Conservation (phyloP, 345 rosid species). For the Hevea brasiliensis region DNA sequence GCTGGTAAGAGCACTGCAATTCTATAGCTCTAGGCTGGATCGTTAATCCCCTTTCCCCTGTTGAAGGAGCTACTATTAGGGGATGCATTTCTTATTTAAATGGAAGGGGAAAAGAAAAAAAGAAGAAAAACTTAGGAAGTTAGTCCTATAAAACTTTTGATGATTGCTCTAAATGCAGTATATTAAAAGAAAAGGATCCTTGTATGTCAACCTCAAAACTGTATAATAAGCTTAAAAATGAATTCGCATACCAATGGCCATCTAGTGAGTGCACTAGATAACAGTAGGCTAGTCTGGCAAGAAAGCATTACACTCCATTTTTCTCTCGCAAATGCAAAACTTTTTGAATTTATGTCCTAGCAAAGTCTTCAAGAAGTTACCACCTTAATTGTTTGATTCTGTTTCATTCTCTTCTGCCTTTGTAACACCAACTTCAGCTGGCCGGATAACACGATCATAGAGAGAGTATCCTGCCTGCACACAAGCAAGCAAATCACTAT, state of each 20-base stretch:
- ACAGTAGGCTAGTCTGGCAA: slow-evolving; percentile 7
- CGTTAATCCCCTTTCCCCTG: no score
- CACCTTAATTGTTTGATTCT: slow-evolving; percentile 11
- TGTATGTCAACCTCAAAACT: slow-evolving; percentile 2
- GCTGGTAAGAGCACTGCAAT: no score
- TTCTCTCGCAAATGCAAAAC: slow-evolving; percentile 18
- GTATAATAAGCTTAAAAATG: background rate
- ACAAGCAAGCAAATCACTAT: background rate
- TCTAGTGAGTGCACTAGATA: background rate
- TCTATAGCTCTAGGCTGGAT: no score
- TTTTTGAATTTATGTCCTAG: slow-evolving; percentile 1
- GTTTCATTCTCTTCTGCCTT: slow-evolving; percentile 41
- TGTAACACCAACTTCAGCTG: slow-evolving; percentile 96
- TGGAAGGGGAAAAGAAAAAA: no score
- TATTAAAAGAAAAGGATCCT: background rate
- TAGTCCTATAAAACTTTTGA: no score
- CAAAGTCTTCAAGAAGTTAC: slow-evolving; percentile 37
- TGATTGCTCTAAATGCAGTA: no score
- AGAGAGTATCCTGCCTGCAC: slow-evolving; percentile 80
- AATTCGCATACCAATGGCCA: background rate
- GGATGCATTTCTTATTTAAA: no score
- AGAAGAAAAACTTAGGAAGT: no score
- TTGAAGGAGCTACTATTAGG: no score
- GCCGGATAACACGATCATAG: slow-evolving; percentile 76
- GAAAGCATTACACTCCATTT: slow-evolving; percentile 13